These are phyloP conservation scores for Scheffersomyces stambukii DNA, from an alignment of 1,139 yeast genomes.

Conservation along the genomic window DNA sequence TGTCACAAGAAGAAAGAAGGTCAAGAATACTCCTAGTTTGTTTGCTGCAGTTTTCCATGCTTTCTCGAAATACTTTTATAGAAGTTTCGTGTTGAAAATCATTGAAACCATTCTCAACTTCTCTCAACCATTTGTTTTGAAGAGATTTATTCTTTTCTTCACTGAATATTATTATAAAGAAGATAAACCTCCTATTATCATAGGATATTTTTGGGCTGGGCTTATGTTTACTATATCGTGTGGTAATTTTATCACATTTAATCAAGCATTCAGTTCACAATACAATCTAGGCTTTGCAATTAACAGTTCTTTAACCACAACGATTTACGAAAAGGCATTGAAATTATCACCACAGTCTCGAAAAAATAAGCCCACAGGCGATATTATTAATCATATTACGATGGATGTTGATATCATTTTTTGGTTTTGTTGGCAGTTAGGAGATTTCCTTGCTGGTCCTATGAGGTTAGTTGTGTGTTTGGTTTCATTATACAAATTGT, in stretches of 20 bases:
- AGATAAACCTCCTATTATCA: constrained; percentile 19
- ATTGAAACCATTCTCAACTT: constrained; percentile 19
- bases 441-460: constrained; percentile 55
- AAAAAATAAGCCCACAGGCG: constrained; percentile 37
- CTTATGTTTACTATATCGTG: constrained; percentile 24
- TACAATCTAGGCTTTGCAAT: constrained; percentile 16
- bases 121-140: constrained; percentile 29
- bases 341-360: constrained; percentile 34
- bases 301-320: constrained; percentile 23
- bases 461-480: constrained; percentile 25
- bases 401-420: constrained; percentile 30
- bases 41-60: constrained; percentile 8
- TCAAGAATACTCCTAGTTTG: constrained; percentile 9
- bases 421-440: constrained; percentile 21
- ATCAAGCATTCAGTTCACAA: constrained; percentile 19
- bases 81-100: constrained; percentile 14
- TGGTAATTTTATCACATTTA: constrained; percentile 22
- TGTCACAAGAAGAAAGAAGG: constrained; percentile 6
- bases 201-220: constrained; percentile 28
- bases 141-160: constrained; percentile 25
- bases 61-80: constrained; percentile 7
- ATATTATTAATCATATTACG: constrained; percentile 35
- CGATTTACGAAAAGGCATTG: constrained; percentile 32
- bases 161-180: constrained; percentile 12
- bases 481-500: constrained; percentile 22